Evolutionary conservation across 768 basidiomycete species (phyloP).

Genomic region (Calocybe cyanea): DNA sequence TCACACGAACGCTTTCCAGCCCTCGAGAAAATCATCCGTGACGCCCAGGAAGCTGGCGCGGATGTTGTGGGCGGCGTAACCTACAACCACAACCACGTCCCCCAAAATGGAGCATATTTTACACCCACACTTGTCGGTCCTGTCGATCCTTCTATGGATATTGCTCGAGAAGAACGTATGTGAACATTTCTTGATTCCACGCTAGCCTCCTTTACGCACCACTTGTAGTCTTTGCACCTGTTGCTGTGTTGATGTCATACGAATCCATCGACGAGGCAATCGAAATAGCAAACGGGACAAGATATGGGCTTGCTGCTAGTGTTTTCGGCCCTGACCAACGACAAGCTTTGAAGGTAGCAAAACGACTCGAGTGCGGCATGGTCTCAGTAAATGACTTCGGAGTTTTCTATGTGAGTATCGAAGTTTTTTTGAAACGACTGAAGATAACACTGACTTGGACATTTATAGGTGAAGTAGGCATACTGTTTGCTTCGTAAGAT

Average conservation of each 20-base stretch:
- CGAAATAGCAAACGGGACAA: constrained; percentile 81
- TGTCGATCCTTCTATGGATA: constrained; percentile 64
- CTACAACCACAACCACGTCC: constrained; percentile 62
- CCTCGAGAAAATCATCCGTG: constrained; percentile 64
- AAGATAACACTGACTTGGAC: background rate
- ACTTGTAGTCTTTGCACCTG: constrained; percentile 81
- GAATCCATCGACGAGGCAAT: constrained; percentile 82
- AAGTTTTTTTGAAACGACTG: background rate
- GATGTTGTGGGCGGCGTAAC: constrained; percentile 59
- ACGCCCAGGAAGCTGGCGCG: constrained; percentile 70
- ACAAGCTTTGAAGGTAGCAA: constrained; percentile 76
- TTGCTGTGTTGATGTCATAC: constrained; percentile 85
- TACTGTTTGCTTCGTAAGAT: constrained; percentile 10
- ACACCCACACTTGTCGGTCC: constrained; percentile 82
- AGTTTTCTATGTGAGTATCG: constrained; percentile 69
- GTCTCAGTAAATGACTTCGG: constrained; percentile 95
- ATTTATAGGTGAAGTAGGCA: constrained; percentile 62
- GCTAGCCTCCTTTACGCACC: background rate
- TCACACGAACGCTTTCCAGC: constrained; percentile 64
- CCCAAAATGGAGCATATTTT: constrained; percentile 78
- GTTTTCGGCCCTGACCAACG: constrained; percentile 88
- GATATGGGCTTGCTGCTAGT: constrained; percentile 89
- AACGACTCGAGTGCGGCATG: constrained; percentile 89
- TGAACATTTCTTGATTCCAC: constrained; percentile 13
- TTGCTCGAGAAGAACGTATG: constrained; percentile 80